Evolutionary conservation across 2,329 filamentous ascomycete genomes (phyloP), one percentile per base, ranked within the genome.

Genomic region (Moelleriella libera): DNA sequence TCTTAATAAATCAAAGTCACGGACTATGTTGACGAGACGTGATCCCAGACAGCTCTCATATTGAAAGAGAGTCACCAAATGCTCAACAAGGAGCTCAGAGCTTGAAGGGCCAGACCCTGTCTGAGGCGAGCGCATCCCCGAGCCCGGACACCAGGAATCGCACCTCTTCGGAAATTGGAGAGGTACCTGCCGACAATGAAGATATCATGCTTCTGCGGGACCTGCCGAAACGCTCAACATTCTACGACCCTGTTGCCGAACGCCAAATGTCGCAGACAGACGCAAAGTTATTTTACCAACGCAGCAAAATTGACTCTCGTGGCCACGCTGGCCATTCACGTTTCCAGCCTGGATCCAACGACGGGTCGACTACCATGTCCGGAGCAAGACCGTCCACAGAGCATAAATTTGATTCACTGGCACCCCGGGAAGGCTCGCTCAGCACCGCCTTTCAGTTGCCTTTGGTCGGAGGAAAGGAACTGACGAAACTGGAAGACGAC

Each of bases 201-300:
- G 73, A 76, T 31, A 78, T 77, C 47, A 77, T 82, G 71, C 68
- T 83, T 8, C 68, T 70, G 28, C 70, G 79, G 51, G 79, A 83
- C 58, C 60, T 78, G 46, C 78, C 77, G 34, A 74, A 74, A 51
- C 83, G 82, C 61, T 95, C 88, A 7, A 86, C 89, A 21, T 94
- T 88, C 61, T 96, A 94, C 67, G 89, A 96, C 64, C 88, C 90
- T 58, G 83, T 90, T 46, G 85, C 87, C 47, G 92, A 98, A 66
- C 94, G 92, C 58, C 86, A 90, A 59, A 85, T 95, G 80, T 94
- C 84, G 59, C 88, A 95, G 63, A 83, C 86, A 30, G 92, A 98
- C 62, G 87, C 90, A 50, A 97, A 95, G 65, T 76, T 96, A 52
- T 94, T 97, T 68, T 98, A 95, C 64, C 90, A 96, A 67, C 77